A percentile compares a stretch with the other conserved stretches of the same genome.
These are phyloP conservation scores for Helotiales sp. DNA, from an alignment of 2,329 filamentous ascomycete species.

Conservation along the genomic window DNA sequence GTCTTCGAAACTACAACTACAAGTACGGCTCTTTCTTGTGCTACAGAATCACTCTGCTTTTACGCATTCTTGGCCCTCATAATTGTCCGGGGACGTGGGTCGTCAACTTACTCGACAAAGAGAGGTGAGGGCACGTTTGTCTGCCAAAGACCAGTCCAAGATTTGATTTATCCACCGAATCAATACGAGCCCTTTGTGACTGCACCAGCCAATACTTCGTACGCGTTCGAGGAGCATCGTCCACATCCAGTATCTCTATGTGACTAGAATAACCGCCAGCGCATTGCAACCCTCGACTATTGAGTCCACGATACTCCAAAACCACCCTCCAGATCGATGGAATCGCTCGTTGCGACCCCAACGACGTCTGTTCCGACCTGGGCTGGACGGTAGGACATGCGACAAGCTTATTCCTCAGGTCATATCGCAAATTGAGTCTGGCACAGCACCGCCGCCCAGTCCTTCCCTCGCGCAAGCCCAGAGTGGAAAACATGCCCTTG, in stretches of 20 bases:
- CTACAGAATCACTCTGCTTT: neutral
- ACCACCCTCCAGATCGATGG: neutral
- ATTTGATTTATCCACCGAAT: conserved; percentile 14
- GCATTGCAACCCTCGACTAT: neutral
- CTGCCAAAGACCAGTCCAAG: neutral
- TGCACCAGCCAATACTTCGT: conserved; percentile 12
- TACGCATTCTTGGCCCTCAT: no score
- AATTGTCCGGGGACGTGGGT: no score
- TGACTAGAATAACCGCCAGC: conserved; percentile 19
- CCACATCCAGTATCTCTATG: conserved; percentile 13
- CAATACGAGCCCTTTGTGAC: conserved; percentile 14
- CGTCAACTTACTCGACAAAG: conserved; percentile 4
- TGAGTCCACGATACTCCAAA: neutral
- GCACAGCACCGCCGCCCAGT: conserved; percentile 3
- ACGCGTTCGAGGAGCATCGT: neutral
- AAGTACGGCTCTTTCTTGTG: neutral
- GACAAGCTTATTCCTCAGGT: conserved; percentile 11
- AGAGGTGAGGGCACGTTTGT: neutral
- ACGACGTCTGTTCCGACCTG: neutral
- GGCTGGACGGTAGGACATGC: neutral
- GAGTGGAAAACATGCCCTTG: neutral
- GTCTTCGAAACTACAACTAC: neutral
- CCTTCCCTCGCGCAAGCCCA: neutral
- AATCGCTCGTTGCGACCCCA: neutral
- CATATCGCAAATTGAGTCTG: conserved; percentile 5